phyloP scores from a whole-genome alignment of 768 basidiomycete species.

The Calocybe indica region DNA sequence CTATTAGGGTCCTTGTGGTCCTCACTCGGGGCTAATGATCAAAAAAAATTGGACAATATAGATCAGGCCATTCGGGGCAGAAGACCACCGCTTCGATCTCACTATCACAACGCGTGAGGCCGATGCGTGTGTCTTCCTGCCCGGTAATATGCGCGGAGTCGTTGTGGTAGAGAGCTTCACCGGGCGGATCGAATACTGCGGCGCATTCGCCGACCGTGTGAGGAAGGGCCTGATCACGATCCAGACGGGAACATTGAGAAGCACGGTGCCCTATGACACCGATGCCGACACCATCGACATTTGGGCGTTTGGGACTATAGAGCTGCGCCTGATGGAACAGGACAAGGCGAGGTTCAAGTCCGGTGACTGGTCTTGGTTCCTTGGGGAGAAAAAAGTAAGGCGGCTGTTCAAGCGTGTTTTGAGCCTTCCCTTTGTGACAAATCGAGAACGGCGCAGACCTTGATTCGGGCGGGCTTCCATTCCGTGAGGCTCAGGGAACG shows the following conservation, averaged over 20 bases:
- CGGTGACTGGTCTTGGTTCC: constrained; percentile 1
- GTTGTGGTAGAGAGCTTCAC: constrained; percentile 7
- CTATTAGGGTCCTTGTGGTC: neutral
- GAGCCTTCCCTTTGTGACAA: too few relatives aligned
- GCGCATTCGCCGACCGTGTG: constrained; percentile 5
- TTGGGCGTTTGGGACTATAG: constrained; percentile 6
- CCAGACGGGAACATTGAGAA: neutral
- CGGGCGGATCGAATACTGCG: constrained; percentile 6
- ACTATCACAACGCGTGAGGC: constrained; percentile 8
- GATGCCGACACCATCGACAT: constrained; percentile 9
- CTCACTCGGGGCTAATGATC: too few relatives aligned
- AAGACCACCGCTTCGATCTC: constrained; percentile 8
- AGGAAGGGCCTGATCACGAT: constrained; percentile 6
- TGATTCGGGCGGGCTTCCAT: too few relatives aligned
- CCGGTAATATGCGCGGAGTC: constrained; percentile 6
- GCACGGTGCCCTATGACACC: constrained; percentile 1
- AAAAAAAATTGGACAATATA: neutral
- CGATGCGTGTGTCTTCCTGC: constrained; percentile 6
- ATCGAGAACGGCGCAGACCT: too few relatives aligned
- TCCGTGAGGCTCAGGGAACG: too few relatives aligned
- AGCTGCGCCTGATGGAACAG: constrained; percentile 7
- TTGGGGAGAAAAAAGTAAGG: too few relatives aligned
- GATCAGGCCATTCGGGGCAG: constrained; percentile 8
- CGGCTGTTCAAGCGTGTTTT: too few relatives aligned
- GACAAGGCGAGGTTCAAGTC: neutral